Base-by-base conservation (phyloP, 768 basidiomycete species). In the Suillus lakei region DNA sequence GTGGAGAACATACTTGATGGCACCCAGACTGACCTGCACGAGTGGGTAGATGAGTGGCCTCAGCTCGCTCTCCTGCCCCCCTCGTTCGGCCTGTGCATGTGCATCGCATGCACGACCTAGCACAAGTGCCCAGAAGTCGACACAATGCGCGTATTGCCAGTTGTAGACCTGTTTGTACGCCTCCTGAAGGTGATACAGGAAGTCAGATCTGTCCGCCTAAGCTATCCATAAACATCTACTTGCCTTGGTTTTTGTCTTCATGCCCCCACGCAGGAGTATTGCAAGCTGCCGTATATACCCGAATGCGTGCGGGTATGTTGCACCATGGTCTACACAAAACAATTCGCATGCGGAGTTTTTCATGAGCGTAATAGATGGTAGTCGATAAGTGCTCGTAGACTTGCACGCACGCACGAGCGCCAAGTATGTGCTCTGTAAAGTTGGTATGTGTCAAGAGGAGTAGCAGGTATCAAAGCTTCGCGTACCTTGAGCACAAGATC, bases 271-370 rank as follows among this genome's bases (percentile, higher is more conserved):
- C 46, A 99, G 82, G 72, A 94, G 93, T 62, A 99, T 91, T 2
- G 97, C 98, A 38, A 99, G 87, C 75, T 96, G 94, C 48, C 98
- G 89, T 68, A 98, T 96, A 77, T 95, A 98, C 10, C 91, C 90
- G 80, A 99, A 99, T 3, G 95, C 95, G 71, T 98, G 96, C 71
- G 96, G 95, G 76, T 99, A 99, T 13, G 93, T 83, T 10, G 82
- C 78, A 16, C 85, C 83, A 66, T 90, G 91, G 71, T 92, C 84
- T 60, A 95, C 78, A 68, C 89, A 91, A 79, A 93, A 99, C 1
- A 99, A 80, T 73, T 98, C 96, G 1, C 93, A 92, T 0, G 96
- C 97, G 7, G 96, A 93, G 76, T 99, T 98, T 78, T 99, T 99
- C 95, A 98, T 97, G 51, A 99, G 80, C 71, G 93, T 97, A 77